Evolutionary conservation across 2,329 filamentous ascomycete species (phyloP), one percentile per base, ranked within the genome.

Genomic region (Grosmannia serpens): DNA sequence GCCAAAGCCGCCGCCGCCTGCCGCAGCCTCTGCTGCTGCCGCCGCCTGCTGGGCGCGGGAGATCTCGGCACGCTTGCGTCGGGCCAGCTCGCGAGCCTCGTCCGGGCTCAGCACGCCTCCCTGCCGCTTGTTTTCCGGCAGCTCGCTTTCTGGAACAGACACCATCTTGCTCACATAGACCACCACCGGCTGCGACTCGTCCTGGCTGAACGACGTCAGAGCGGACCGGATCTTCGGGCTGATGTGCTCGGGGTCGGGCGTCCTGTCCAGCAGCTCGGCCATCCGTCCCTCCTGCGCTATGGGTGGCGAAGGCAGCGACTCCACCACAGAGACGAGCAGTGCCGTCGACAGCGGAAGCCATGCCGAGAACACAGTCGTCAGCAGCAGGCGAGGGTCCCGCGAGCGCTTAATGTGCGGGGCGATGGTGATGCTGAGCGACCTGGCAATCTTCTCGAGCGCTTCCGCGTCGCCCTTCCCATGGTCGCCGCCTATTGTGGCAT

Each of bases 141-240:
- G 76, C 66, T 99, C 92, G 70, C 89, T 96, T 67, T 95, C 89
- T 0, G 91, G 92, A 15, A 99, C 80, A 0, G 94, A 94, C 1
- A 97, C 89, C 91, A 99, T 96, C 70, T 99, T 99, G 74, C 92
- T 97, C 61, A 99, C 89, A 64, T 96, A 99, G 10, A 89, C 92
- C 1, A 99, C 89, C 0, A 95, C 84, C 0, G 92, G 91, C 59
- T 88, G 87, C 0, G 84, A 78, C 46, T 81, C 0, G 78, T 79
- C 4, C n/a, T 53, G 82, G 82, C 67, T 88, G 68, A 95, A 96
- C 0, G 84, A 78, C 2, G 88, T 74, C 85, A 97, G 92, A 6
- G 92, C 89, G n/a, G 87, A 77, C 64, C 84, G 86, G 57, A 97
- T 75, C 8, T 77, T 74, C 1, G 81, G 73, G 57, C 88, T 84